Evolutionary conservation across 1,139 yeast genomes (phyloP).

Genomic region (Nematodospora anomalae): DNA sequence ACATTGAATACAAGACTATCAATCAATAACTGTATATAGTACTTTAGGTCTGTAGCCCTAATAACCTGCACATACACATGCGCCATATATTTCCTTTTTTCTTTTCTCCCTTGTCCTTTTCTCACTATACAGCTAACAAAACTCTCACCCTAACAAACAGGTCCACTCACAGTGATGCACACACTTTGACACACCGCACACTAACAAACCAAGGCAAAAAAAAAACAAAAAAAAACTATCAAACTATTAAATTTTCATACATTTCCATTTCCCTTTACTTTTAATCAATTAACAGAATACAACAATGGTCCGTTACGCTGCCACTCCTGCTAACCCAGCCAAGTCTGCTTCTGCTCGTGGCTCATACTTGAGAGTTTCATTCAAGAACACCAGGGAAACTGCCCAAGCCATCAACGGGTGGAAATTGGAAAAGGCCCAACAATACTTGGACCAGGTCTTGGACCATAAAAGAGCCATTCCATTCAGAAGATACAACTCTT

Average conservation of each 20-base stretch:
- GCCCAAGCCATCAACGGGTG: constrained; percentile 98
- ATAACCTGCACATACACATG: not conserved
- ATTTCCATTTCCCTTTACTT: constrained; percentile 3
- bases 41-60: not conserved
- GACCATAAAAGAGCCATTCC: constrained; percentile 99
- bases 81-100: not conserved
- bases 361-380: constrained; percentile 98
- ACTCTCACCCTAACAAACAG: not conserved
- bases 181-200: not conserved
- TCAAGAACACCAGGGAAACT: constrained; percentile 99
- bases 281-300: constrained; percentile 8
- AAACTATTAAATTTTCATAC: constrained; percentile 1
- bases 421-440: constrained; percentile 94
- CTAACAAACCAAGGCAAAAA: constrained; percentile 4
- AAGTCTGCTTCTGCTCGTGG: constrained; percentile 99
- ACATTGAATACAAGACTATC: too few species aligned
- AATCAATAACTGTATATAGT: not conserved
- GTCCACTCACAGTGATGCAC: not conserved
- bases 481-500: constrained; percentile 95
- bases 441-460: constrained; percentile 93
- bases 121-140: too few species aligned
- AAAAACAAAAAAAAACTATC: constrained; percentile 5
- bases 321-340: constrained; percentile 98
- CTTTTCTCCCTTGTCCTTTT: not conserved
- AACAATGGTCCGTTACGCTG: constrained; percentile 83